Evolutionary conservation across 2,329 filamentous ascomycete species (phyloP), one percentile per base, ranked within the genome.

Genomic region (Magnaporthiopsis incrustans): DNA sequence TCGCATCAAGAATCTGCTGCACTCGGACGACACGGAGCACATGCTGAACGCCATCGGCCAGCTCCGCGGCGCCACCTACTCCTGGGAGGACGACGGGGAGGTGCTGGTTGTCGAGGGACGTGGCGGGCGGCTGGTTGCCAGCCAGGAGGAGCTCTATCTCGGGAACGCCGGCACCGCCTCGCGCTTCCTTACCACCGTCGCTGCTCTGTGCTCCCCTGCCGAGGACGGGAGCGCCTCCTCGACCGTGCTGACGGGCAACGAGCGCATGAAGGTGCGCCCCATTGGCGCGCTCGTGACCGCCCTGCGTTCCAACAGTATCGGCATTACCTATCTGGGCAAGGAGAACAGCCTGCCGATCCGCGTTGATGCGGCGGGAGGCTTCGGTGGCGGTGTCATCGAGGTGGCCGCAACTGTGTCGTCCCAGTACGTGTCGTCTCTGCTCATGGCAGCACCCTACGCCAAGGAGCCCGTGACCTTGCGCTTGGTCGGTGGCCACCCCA

Each of bases 131-230:
- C 82, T 99, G 30, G 82, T 85, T 70, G 92, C 95, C 14, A 92
- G 87, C 71, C 77, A 85, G 50, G 84, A 89, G 25, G 85, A 91
- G 66, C 82, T 99, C 35, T 99, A 98, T 74, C 86, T 99, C 60
- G 95, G 96, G 62, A 99, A 99, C 73, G 95, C 95, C 32, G 95
- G 95, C 65, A 99, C 95, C 2, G 95, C 95, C 1, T 97, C 95
- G 60, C 88, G 95, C 68, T 99, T 99, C 78, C 78, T 99, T 67
- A 97, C 95, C 0, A 96, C 92, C 0, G 92, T 98, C 30, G 89
- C 92, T 15, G 89, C 93, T 11, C 85, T 99, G 35, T 95, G 93
- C 70, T 82, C 86, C 22, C 61, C 61, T 50, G 84, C 91, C 1
- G 82, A 83, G 1, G 79, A 79, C 18, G 53, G 53, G 7, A 15